Evolutionary conservation across 257 asterid species (phyloP), one percentile per base, ranked within the genome.

Genomic region (Prunella vulgaris): DNA sequence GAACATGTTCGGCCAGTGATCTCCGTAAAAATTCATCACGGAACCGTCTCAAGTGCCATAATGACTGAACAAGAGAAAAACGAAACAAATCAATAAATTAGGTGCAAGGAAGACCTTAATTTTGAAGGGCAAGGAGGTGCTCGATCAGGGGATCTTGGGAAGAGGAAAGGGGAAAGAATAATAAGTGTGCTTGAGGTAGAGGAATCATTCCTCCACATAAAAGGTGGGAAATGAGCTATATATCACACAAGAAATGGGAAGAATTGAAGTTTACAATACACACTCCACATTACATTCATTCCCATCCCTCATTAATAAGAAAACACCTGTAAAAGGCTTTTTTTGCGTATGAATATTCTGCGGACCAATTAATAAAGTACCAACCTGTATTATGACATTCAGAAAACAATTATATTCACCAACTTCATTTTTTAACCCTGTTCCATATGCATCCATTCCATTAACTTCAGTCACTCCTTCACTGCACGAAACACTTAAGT

Each of bases 401-500:
- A 93, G 90, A 82, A 93, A 93, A 80, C 99, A 93, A 81, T 93
- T 93, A 76, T 93, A 90, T 86, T 93, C 96, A 37, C 99, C 99
- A 72, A 86, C 87, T 83, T 93, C 97, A 77, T 93, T 93, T 81
- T 80, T 89, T 15, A 93, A 84, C 79, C 99, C 99, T 38, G 90
- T 81, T 48, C 97, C 97, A 71, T 80, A 87, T 48, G 81, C 69
- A 70, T 87, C 98, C 30, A 70, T n/a, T 69, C 93, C 72, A 73
- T 57, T 63, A 84, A 32, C 83, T 69, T 80, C 79, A 15, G 63
- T 42, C 69, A 51, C 53, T 57, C 38, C 72, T 73, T 78, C 83
- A 80, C 71, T 63, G 44, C 70, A 61, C 1, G 77, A 75, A 77
- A 73, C 77, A 75, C 65, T 60, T 0, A 72, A 75, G 65, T 80